A percentile compares a stretch with the other conserved stretches of the same genome.
These are phyloP conservation scores for Xylaria acuta DNA, from an alignment of 495 filamentous ascomycete genomes.

Conservation along the genomic window DNA sequence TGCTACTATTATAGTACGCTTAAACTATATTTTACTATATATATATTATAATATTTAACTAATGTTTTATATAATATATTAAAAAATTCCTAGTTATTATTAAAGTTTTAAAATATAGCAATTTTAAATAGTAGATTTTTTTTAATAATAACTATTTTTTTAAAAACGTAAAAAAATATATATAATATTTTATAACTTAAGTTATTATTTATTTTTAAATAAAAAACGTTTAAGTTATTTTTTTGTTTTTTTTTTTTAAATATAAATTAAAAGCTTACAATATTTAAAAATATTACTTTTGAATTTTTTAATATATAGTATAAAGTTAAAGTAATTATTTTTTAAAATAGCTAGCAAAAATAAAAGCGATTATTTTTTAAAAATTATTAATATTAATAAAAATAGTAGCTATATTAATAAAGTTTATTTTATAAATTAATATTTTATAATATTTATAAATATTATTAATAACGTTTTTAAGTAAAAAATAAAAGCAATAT, in stretches of 20 bases:
- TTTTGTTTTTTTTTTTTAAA: neutral
- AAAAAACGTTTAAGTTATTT: neutral
- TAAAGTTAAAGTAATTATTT: neutral
- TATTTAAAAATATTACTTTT: neutral
- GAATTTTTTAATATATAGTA: neutral
- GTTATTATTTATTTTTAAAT: neutral
- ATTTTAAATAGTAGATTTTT: neutral
- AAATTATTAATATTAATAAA: neutral
- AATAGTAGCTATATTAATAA: neutral
- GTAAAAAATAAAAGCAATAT: neutral
- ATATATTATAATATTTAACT: neutral
- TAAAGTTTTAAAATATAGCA: neutral
- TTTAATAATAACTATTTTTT: neutral
- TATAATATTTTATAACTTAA: neutral
- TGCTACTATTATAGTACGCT: neutral
- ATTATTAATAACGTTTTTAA: neutral
- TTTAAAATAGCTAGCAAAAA: neutral
- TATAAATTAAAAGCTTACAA: neutral
- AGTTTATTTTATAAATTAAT: slow-evolving; percentile 4
- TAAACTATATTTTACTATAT: neutral
- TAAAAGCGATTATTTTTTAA: neutral
- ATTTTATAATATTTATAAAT: neutral
- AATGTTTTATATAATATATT: neutral
- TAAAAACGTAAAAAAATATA: neutral
- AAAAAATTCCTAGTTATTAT: neutral